These are phyloP conservation scores for Brassica cretica DNA, from an alignment of 345 rosid species.

Conservation along the genomic window DNA sequence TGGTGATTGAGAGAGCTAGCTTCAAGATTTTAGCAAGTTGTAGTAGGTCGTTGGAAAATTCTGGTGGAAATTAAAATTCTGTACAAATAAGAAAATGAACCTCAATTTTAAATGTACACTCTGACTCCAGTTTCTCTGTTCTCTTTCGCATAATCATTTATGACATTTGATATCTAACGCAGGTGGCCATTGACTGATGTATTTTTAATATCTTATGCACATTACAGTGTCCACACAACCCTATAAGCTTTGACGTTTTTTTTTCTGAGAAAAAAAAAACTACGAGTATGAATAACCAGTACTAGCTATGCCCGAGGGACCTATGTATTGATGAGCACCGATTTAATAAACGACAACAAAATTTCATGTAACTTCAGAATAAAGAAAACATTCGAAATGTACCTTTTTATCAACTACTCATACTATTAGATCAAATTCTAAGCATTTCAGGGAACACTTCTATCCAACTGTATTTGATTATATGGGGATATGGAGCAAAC, in stretches of 20 bases:
- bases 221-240: neutral
- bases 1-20: neutral
- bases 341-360: neutral
- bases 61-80: neutral
- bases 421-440: too few species aligned
- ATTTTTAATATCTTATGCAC: neutral
- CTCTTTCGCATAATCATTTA: neutral
- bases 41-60: neutral
- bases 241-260: neutral
- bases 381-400: neutral
- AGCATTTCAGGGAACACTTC: too few species aligned
- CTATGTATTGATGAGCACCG: neutral
- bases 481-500: too few species aligned
- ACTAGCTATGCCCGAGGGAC: neutral
- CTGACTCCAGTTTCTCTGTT: neutral
- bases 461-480: too few species aligned
- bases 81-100: neutral
- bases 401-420: neutral
- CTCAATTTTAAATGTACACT: neutral
- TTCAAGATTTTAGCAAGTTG: slow-evolving; percentile 1
- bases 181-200: neutral
- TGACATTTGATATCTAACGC: neutral
- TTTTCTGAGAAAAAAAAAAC: neutral
- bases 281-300: neutral
- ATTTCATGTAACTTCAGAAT: neutral